These are phyloP conservation scores for Coniochaeta hoffmannii DNA, from an alignment of 2,329 filamentous ascomycete genomes.

Conservation along the genomic window DNA sequence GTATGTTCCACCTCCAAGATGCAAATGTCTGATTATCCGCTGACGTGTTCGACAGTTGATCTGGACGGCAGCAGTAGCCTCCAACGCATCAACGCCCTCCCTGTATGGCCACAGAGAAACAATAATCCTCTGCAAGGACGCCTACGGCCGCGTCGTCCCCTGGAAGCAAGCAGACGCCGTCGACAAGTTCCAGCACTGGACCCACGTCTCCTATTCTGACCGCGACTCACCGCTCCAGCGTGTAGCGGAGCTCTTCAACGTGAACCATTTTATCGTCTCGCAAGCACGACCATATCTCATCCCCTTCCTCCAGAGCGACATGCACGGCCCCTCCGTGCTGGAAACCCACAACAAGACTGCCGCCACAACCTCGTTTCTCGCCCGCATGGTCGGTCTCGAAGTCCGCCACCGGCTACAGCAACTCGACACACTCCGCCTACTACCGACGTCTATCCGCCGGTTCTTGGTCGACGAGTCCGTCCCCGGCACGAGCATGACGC, in stretches of 20 bases:
- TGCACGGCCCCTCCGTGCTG: slow-evolving; percentile 64
- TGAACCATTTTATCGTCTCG: slow-evolving; percentile 91
- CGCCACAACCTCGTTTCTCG: slow-evolving; percentile 49
- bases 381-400: slow-evolving; percentile 67
- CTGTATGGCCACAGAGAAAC: slow-evolving; percentile 58
- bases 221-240: slow-evolving; percentile 59
- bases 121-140: slow-evolving; percentile 69
- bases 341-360: slow-evolving; percentile 51
- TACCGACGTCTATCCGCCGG: slow-evolving; percentile 62
- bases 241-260: slow-evolving; percentile 79
- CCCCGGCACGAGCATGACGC: slow-evolving; percentile 67
- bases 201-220: slow-evolving; percentile 56
- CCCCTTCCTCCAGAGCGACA: slow-evolving; percentile 74
- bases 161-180: slow-evolving; percentile 60
- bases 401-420: slow-evolving; percentile 75
- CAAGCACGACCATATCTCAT: slow-evolving; percentile 87
- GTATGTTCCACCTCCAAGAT: slow-evolving; percentile 50
- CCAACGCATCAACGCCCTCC: slow-evolving; percentile 59
- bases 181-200: slow-evolving; percentile 58
- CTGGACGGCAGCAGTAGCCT: slow-evolving; percentile 71
- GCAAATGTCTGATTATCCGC: neutral
- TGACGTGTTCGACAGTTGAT: slow-evolving; percentile 48
- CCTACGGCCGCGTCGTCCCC: slow-evolving; percentile 62
- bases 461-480: slow-evolving; percentile 79
- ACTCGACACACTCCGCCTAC: slow-evolving; percentile 66